These are phyloP conservation scores for Hymenoscyphus linearis DNA, from an alignment of 2,329 filamentous ascomycete genomes.

Conservation along the genomic window DNA sequence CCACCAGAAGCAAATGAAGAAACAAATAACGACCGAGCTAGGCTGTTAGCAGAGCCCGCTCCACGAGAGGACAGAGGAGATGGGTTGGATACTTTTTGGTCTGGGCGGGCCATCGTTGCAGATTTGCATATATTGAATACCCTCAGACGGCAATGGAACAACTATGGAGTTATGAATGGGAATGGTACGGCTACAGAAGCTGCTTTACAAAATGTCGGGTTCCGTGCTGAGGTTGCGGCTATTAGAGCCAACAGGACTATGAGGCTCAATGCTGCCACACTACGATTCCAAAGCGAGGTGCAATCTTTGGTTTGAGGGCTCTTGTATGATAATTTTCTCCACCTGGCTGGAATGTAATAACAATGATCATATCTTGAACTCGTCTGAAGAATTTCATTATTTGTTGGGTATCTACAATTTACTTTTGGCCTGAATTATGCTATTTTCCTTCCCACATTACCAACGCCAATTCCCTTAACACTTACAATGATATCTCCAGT, in stretches of 20 bases:
- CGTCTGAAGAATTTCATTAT: background rate
- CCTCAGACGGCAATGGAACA: constrained; percentile 27
- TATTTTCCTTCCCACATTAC: constrained; percentile 92
- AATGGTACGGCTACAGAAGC: constrained; percentile 20
- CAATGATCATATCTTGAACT: background rate
- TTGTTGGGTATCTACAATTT: constrained; percentile 1
- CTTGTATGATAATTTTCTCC: constrained; percentile 7
- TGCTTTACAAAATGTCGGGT: constrained; percentile 28
- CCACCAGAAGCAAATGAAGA: constrained; percentile 11
- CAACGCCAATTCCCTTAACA: constrained; percentile 87
- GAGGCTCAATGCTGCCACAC: constrained; percentile 24
- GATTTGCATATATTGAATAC: constrained; percentile 32
- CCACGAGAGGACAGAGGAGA: constrained; percentile 18
- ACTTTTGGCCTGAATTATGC: constrained; percentile 37
- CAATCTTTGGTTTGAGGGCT: constrained; percentile 11
- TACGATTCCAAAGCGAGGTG: constrained; percentile 24
- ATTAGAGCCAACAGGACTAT: constrained; percentile 23
- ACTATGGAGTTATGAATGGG: constrained; percentile 20
- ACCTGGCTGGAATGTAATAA: background rate
- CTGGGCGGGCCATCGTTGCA: constrained; percentile 28
- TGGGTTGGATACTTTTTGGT: constrained; percentile 31
- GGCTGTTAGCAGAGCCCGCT: constrained; percentile 22
- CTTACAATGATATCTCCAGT: constrained; percentile 73
- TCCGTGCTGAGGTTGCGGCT: constrained; percentile 26
- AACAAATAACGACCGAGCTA: constrained; percentile 19